These are phyloP conservation scores for Pilobolus umbonatus DNA, from an alignment of 192 early-diverging fungal genomes.

Conservation along the genomic window DNA sequence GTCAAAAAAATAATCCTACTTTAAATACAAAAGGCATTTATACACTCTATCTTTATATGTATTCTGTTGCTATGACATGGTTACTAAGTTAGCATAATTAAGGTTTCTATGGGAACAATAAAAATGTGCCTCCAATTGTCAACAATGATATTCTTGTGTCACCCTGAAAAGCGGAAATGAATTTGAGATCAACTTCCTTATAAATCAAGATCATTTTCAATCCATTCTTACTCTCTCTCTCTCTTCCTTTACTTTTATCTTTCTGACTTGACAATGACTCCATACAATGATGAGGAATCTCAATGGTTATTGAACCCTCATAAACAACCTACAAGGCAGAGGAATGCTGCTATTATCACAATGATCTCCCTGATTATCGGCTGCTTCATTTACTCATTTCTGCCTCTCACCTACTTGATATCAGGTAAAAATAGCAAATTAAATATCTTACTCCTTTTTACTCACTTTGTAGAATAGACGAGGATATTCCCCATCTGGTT, in stretches of 20 bases:
- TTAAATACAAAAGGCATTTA: too few species aligned
- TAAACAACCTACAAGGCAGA: not conserved
- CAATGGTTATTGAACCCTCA: not conserved
- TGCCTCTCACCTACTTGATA: not conserved
- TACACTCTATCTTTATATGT: too few species aligned
- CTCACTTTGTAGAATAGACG: too few species aligned
- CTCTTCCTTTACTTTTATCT: not conserved
- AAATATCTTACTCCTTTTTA: not conserved
- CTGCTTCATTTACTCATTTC: not conserved
- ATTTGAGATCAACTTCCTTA: too few species aligned
- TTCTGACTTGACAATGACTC: not conserved
- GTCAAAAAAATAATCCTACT: too few species aligned
- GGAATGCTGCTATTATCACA: not conserved
- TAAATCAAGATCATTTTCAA: too few species aligned
- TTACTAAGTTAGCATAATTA: not conserved
- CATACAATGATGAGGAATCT: not conserved
- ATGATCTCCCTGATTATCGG: too few species aligned
- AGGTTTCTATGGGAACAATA: not conserved
- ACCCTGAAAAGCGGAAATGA: not conserved
- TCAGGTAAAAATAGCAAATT: not conserved
- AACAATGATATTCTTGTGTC: not conserved
- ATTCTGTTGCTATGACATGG: not conserved
- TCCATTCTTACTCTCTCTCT: too few species aligned
- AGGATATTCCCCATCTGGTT: slow-evolving; percentile 17
- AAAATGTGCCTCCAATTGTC: not conserved